A percentile compares a stretch with the other conserved stretches of the same genome.
phyloP scores from a whole-genome alignment of 1,139 yeast genomes.

The Meyerozyma elateridarum region DNA sequence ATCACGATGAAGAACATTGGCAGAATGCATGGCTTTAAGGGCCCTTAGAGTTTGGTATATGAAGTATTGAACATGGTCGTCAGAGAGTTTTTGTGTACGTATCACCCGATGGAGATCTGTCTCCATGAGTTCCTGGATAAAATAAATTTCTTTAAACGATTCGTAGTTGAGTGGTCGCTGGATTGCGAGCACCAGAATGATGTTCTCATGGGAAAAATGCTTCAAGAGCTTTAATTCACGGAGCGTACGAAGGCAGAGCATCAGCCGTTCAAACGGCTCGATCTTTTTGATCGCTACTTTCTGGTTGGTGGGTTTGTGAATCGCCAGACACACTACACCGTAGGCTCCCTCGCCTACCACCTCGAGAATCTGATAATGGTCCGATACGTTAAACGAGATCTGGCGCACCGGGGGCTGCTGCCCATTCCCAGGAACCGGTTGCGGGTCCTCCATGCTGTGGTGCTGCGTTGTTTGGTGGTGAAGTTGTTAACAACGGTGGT shows the following conservation, averaged over 20 bases:
- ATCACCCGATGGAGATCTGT: conserved; percentile 91
- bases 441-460: no score
- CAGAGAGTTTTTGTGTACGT: conserved; percentile 76
- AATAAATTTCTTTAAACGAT: conserved; percentile 77
- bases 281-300: conserved; percentile 94
- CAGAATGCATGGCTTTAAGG: conserved; percentile 83
- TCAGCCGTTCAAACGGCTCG: conserved; percentile 86
- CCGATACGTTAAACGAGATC: conserved; percentile 80
- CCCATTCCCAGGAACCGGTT: no score
- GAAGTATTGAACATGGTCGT: conserved; percentile 91
- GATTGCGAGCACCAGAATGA: conserved; percentile 83
- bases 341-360: conserved; percentile 97
- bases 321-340: conserved; percentile 91
- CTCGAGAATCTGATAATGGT: conserved; percentile 78
- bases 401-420: conserved; percentile 20
- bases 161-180: conserved; percentile 81
- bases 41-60: conserved; percentile 89
- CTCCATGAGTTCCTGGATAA: conserved; percentile 94
- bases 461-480: no score
- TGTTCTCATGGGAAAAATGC: conserved; percentile 89
- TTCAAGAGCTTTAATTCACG: conserved; percentile 84
- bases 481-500: no score
- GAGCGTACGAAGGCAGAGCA: conserved; percentile 86
- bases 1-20: conserved; percentile 89
- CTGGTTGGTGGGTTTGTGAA: conserved; percentile 82